Percentiles rank a stretch among this genome's conserved stretches.
Evolutionary conservation across 148 eudicot species (phyloP).

Genomic region (Fallopia convolvulus): DNA sequence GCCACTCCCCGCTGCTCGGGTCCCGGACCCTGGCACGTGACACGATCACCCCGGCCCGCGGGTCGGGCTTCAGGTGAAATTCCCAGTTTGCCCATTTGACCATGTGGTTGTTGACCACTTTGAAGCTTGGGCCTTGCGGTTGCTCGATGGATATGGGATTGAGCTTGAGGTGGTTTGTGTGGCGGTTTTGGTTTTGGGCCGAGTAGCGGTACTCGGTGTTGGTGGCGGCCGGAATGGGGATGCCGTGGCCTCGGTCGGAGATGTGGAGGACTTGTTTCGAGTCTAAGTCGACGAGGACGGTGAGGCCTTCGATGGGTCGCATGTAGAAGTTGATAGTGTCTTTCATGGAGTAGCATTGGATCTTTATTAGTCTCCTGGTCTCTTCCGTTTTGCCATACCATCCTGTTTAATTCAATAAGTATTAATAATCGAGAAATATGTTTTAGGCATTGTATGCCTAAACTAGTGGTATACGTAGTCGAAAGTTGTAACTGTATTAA

Average conservation of each 20-base stretch:
- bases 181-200: constrained; percentile 22
- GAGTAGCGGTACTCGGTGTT: constrained; percentile 78
- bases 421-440: no score
- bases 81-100: constrained; percentile 97
- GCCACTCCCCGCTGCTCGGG: constrained; percentile 46
- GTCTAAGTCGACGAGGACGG: constrained; percentile 79
- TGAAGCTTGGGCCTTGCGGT: constrained; percentile 30
- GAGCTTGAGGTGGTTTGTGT: constrained; percentile 15
- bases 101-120: constrained; percentile 41
- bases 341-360: constrained; percentile 67
- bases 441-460: no score
- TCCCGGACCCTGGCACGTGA: constrained; percentile 63
- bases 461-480: no score
- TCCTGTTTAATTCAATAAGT: constrained; percentile 23
- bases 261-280: constrained; percentile 55
- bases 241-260: constrained; percentile 47
- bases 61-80: constrained; percentile 89
- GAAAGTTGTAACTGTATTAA: no score
- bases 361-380: constrained; percentile 61
- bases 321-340: constrained; percentile 91
- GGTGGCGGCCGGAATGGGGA: constrained; percentile 74
- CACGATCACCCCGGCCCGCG: constrained; percentile 85
- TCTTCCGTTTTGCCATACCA: constrained; percentile 85
- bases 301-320: constrained; percentile 93
- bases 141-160: constrained; percentile 84